Evolutionary conservation across 2,329 filamentous ascomycete species (phyloP).

Genomic region (Aspergillus sojae): DNA sequence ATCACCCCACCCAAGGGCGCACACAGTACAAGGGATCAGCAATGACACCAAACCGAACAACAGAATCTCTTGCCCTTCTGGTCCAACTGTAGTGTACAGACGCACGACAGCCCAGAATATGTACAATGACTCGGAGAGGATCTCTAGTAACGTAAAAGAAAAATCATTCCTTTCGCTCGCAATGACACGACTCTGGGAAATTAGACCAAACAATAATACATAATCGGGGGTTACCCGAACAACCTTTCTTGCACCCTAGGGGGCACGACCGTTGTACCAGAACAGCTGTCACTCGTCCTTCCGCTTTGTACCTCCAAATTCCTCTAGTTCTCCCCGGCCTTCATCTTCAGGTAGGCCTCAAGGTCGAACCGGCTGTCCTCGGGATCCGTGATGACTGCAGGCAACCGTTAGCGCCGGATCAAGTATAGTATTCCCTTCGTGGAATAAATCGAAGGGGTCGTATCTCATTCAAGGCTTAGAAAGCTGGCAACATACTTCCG

Average conservation of each 20-base stretch:
- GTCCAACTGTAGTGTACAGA: constrained; percentile 44
- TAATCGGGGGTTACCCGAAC: constrained; percentile 37
- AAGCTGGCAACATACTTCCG: constrained; percentile 36
- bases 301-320: constrained; percentile 25
- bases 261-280: constrained; percentile 34
- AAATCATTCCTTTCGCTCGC: constrained; percentile 45
- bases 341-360: constrained; percentile 75
- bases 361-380: constrained; percentile 90
- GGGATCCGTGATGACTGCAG: constrained; percentile 71
- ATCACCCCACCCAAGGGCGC: constrained; percentile 13
- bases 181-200: constrained; percentile 44
- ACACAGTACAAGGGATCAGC: constrained; percentile 16
- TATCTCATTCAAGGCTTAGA: not conserved
- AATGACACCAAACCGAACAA: constrained; percentile 34
- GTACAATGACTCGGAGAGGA: constrained; percentile 44
- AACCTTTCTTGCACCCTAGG: constrained; percentile 38
- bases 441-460: constrained; percentile 8
- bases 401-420: constrained; percentile 22
- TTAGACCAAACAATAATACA: constrained; percentile 49
- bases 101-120: constrained; percentile 44
- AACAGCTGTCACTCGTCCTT: constrained; percentile 36
- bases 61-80: constrained; percentile 42
- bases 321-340: constrained; percentile 52
- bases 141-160: constrained; percentile 42
- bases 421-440: constrained; percentile 16